Base-by-base conservation (phyloP, 2,329 filamentous ascomycete species). In the Fusarium mangiferae region DNA sequence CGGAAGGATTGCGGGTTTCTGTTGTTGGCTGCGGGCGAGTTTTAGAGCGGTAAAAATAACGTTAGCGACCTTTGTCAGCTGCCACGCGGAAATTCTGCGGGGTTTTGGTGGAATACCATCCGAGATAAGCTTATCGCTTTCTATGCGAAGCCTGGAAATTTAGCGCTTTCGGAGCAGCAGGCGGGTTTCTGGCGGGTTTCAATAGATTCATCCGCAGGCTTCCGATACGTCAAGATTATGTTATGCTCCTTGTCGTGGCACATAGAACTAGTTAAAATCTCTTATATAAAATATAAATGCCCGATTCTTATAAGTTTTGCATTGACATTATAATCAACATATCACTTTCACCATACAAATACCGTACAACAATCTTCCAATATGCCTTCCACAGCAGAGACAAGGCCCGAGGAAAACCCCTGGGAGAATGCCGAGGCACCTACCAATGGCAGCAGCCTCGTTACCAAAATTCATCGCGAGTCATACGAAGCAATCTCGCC, bases 401-500 rank as follows among this genome's bases (percentile, higher is more conserved):
- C 33, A 1, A 46, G 28, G 3, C 46, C 66, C 5, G 44, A 69
- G 15, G 48, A 49, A 20, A 69, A 64, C 6, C 33, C 57, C 6
- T 69, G 56, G 66, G 65, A 41, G 18, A 49, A 39, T n/a, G 33
- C 5, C 6, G 33, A 51, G 3, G 6, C 11, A 6, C 33, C 49
- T 1, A 17, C n/a, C 13, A 41, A 36, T 1, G 66, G 66, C 6
- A 69, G 38, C 7, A 13, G 17, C 7, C 35, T 69, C 2, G 20
- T 69, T 12, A 51, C 28, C 6, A 44, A 44, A 10, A 24, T 33
- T 1, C 66, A 69, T 15, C 38, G 65, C 1, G 42, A 56, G 2
- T 44, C 66, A 3, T 86, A 87, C 55, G 70, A 79, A 0, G 66
- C 78, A 64, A 85, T 87, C 63, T 80, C 77, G 0, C 81, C 84